These are phyloP conservation scores for Singerocomus inundabilis DNA, from an alignment of 1,284 basidiomycete species.

Conservation along the genomic window DNA sequence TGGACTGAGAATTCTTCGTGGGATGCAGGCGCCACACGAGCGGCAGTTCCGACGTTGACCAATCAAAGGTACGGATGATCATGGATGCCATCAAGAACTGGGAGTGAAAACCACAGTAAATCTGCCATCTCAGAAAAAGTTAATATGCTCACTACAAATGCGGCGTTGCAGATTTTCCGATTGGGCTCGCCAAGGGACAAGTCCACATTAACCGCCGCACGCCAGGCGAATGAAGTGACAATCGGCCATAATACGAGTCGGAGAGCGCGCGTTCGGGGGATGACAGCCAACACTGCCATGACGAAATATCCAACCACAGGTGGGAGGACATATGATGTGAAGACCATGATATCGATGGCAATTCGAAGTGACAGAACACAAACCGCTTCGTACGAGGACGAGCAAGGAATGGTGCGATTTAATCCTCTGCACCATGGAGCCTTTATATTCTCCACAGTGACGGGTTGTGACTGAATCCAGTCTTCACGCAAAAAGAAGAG, in stretches of 20 bases:
- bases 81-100: constrained; percentile 14
- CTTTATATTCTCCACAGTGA: too few species aligned
- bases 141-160: constrained; percentile 32
- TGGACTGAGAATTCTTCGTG: not conserved
- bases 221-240: constrained; percentile 40
- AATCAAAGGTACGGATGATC: constrained; percentile 19
- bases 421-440: too few species aligned
- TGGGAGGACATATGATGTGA: too few species aligned
- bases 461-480: too few species aligned
- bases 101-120: not conserved
- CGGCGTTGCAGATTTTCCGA: constrained; percentile 39
- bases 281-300: too few species aligned
- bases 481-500: too few species aligned
- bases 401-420: too few species aligned
- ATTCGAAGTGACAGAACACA: too few species aligned
- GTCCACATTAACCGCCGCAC: constrained; percentile 43
- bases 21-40: constrained; percentile 4
- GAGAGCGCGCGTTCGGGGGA: constrained; percentile 34
- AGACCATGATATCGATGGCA: too few species aligned
- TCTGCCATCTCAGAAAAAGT: not conserved
- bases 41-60: constrained; percentile 12
- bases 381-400: too few species aligned
- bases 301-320: too few species aligned
- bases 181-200: constrained; percentile 36
- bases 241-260: constrained; percentile 47